Evolutionary conservation across 129 eudicot species (phyloP).

Genomic region (Tagetes patula): DNA sequence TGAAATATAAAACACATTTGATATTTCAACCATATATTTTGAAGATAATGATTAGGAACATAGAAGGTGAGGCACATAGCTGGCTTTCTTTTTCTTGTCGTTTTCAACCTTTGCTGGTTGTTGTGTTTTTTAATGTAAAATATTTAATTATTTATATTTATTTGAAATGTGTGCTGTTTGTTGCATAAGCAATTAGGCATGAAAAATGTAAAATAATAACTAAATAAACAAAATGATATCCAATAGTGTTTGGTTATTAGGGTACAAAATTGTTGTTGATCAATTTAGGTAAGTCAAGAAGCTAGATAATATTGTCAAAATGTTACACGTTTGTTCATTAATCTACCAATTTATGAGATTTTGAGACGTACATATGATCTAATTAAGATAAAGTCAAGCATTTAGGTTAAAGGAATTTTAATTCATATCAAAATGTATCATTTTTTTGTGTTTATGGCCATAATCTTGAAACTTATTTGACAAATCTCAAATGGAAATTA

Average conservation of each 20-base stretch:
- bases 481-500: not conserved
- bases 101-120: constrained; percentile 45
- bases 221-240: constrained; percentile 10
- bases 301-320: not conserved
- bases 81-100: constrained; percentile 43
- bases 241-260: constrained; percentile 18
- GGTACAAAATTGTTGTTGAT: constrained; percentile 18
- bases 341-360: not conserved
- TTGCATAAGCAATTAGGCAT: constrained; percentile 30
- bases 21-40: constrained; percentile 22
- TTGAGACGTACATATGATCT: not conserved
- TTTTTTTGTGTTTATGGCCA: not conserved
- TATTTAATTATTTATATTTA: not conserved
- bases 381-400: not conserved
- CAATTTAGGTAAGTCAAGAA: not conserved
- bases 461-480: not conserved
- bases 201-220: not conserved
- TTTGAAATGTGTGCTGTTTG: constrained; percentile 33
- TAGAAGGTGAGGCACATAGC: constrained; percentile 40
- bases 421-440: not conserved
- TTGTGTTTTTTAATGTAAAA: constrained; percentile 14
- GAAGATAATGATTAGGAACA: constrained; percentile 38
- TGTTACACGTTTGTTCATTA: not conserved
- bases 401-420: not conserved
- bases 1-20: not conserved